Base-by-base conservation (phyloP, 2,329 filamentous ascomycete species). In the Clonostachys rhizophaga region DNA sequence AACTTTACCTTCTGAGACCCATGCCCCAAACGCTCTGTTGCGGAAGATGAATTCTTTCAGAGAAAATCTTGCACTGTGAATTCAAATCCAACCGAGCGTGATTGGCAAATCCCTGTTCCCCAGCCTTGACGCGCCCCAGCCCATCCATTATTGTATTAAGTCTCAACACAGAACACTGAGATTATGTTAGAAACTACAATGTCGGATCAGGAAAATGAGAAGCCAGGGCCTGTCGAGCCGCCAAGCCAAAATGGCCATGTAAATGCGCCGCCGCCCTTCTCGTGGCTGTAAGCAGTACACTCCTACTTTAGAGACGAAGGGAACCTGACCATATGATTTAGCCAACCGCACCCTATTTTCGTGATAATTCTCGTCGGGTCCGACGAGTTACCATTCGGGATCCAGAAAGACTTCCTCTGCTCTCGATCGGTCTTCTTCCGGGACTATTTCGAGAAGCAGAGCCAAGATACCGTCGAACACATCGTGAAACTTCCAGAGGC, bases 381-480 rank as follows among this genome's bases (percentile, higher is more conserved):
- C 4, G 68, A 78, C 0, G 72, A 79, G 55, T 60, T 60, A 13
- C 77, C 78, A 1, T 83, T 81, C 53, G 77, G 74, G 11, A 71
- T 83, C 12, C 79, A 82, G 50, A 79, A 78, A 50, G 75, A 83
- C 57, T 79, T 81, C 47, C 64, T 83, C 20, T 78, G 75, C 50
- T 65, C 71, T 33, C 74, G 73, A 51, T 81, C 76, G 9, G 55
- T 63, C 3, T 71, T 69, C 54, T 83, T 77, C 54, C 64, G 64
- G 6, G 58, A 66, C 3, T 63, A 73, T 48, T 80, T 83, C 42
- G 57, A 61, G 35, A 56, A 59, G 34, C 50, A 55, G 13, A 50
- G 53, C 14, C 59, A 68, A 4, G 59, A 72, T 18, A 61, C 66
- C 10, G 56, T 81, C 9, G 78, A 81, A 56, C 63, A 73, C 36